Evolutionary conservation across 345 rosid species (phyloP), one percentile per base, ranked within the genome.

Genomic region (Ailanthus altissimus): DNA sequence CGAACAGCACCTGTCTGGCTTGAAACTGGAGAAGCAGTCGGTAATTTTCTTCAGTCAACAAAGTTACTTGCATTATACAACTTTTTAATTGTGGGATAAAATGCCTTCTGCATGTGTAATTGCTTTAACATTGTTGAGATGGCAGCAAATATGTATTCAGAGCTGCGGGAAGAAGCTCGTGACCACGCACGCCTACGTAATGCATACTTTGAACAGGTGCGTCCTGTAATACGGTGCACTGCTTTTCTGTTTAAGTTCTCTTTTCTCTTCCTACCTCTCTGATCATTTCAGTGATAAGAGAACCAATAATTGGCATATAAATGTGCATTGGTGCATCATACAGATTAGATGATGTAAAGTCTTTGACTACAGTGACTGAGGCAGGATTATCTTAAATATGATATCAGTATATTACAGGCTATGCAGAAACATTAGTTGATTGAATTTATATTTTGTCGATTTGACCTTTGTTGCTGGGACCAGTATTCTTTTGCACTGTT

Each of bases 21-120:
- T 81, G 98, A 97, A 85, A 97, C 99, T 43, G 98, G 99, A 78
- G 99, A 97, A 75, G 90, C 97, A 69, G 99, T 97, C 78, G 99
- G 98, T 97, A 97, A 88, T 82, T 65, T 85, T 82, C 83, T 77
- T 75, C 79, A 75, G 77, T 73, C 57, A 65, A 77, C 78, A 51
- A 77, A 73, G 47, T 83, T 78, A 77, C 78, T 76, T 77, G 75
- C 73, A 71, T 77, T 79, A 25, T 80, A 54, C 49, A 45, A 40
- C 42, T 81, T 79, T 85, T 16, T 72, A 70, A 72, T 73, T 83
- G 77, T 65, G 70, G 78, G 81, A 72, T 60, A 75, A 78, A 32
- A 72, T 80, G 72, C 60, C 49, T 77, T 85, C 78, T 76, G 75
- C 78, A 64, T 71, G n/a, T 78, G 70, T 84, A 71, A 80, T 74